phyloP scores from a whole-genome alignment of 345 rosid species.

The Clausena lansium region DNA sequence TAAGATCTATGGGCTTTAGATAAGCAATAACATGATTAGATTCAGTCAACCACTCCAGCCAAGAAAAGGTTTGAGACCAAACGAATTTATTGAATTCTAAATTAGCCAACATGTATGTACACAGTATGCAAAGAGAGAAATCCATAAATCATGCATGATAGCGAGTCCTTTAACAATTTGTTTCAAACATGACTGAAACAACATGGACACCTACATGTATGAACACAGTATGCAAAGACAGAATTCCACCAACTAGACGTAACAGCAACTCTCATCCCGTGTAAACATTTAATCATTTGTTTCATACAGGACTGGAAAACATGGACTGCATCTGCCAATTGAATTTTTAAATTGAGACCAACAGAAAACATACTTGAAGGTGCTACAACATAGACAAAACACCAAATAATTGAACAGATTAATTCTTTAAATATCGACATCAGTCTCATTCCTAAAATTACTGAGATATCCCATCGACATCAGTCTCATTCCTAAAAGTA shows the following conservation, averaged over 20 bases:
- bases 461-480: background rate
- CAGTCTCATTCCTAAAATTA: background rate
- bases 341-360: background rate
- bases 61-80: background rate
- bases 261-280: background rate
- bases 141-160: background rate
- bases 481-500: background rate
- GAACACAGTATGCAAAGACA: background rate
- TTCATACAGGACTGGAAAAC: background rate
- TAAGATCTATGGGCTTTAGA: background rate
- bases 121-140: background rate
- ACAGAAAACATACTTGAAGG: background rate
- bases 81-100: background rate
- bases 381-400: background rate
- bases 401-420: background rate
- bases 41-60: constrained; percentile 1
- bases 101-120: background rate
- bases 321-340: background rate
- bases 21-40: background rate
- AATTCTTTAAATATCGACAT: background rate
- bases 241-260: background rate
- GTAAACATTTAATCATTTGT: background rate
- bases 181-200: background rate
- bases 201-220: background rate
- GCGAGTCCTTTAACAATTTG: background rate